Evolutionary conservation across 108 stramenopile genomes (phyloP), one percentile per base, ranked within the genome.

Genomic region (Discostella pseudostelligera): DNA sequence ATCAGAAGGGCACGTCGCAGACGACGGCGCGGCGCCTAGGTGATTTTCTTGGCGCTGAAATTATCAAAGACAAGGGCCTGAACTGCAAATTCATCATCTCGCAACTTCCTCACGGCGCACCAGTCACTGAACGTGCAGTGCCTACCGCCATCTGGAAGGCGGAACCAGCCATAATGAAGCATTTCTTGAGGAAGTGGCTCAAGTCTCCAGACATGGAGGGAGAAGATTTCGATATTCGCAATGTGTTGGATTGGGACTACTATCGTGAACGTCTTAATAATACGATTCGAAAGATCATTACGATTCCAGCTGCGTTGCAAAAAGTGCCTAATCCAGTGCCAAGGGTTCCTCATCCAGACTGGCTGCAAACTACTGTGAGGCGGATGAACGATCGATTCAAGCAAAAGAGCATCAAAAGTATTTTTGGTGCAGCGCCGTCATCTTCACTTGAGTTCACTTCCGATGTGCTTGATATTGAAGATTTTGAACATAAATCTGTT

Each of bases 61-160:
- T 98, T 61, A 93, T 97, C 81, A 94, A 97, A 58, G 97, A 98
- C 68, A 96, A 95, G 65, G 99, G 99, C 5, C 84, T 99, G 9
- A 97, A 96, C 61, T 98, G 97, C 81, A 96, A 96, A 61, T 95
- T 99, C 69, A 89, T 99, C 73, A 97, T 99, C 54, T 81, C 96
- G 10, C 89, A 90, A 56, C 83, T 83, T 43, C 99, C 99, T 0
- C 88, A 84, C 60, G 99, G 97, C 13, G 97, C 97, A 19, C 96
- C 97, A 2, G 97, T 97, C 5, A 98, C 98, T 3, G 96, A 96
- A 26, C 84, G 97, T 21, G 97, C 97, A 32, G 93, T 98, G 29
- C 97, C 97, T 8, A 93, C 92, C 17, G 95, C 94, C 42, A 98
- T 98, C 55, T 98, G 96, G 91, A 90, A 92, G 62, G 87, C 94